Percentiles rank a stretch among this genome's conserved stretches.
These are phyloP conservation scores for Colletotrichum sp. DNA, from an alignment of 2,329 filamentous ascomycete genomes.

Conservation along the genomic window DNA sequence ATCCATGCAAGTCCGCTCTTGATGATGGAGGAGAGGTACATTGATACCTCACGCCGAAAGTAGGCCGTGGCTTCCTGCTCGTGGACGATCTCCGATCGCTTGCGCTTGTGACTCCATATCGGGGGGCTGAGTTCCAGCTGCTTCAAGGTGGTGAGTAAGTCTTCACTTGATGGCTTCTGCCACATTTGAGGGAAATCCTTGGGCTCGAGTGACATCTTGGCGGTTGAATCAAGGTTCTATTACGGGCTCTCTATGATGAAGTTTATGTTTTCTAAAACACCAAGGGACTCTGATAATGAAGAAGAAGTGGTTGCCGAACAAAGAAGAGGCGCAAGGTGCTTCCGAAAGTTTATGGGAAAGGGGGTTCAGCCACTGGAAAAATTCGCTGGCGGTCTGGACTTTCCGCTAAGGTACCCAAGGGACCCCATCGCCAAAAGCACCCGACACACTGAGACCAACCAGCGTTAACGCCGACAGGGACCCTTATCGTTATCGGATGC, in stretches of 20 bases:
- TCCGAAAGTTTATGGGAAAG: background rate
- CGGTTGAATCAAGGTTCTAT: slow-evolving; percentile 6
- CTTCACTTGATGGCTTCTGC: slow-evolving; percentile 71
- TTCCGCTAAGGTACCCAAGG: background rate
- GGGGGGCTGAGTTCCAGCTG: slow-evolving; percentile 71
- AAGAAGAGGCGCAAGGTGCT: background rate
- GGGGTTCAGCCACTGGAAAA: background rate
- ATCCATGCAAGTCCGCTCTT: slow-evolving; percentile 74
- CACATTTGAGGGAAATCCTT: slow-evolving; percentile 83
- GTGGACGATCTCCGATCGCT: slow-evolving; percentile 44
- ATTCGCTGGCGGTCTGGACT: slow-evolving; percentile 18
- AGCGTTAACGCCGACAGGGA: background rate
- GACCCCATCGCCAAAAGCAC: slow-evolving; percentile 17
- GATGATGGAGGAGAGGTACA: slow-evolving; percentile 74
- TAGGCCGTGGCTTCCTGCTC: slow-evolving; percentile 47
- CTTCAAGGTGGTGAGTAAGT: slow-evolving; percentile 70
- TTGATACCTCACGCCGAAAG: slow-evolving; percentile 58
- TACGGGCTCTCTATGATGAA: background rate
- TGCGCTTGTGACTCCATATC: slow-evolving; percentile 64
- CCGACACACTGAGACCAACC: background rate
- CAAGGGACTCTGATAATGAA: background rate
- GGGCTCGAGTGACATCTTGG: slow-evolving; percentile 36
- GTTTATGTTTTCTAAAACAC: background rate
- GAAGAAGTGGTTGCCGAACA: background rate
- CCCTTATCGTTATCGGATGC: slow-evolving; percentile 7